Evolutionary conservation across 2,329 filamentous ascomycete species (phyloP), one percentile per base, ranked within the genome.

Genomic region (Leptographium galeiforme): DNA sequence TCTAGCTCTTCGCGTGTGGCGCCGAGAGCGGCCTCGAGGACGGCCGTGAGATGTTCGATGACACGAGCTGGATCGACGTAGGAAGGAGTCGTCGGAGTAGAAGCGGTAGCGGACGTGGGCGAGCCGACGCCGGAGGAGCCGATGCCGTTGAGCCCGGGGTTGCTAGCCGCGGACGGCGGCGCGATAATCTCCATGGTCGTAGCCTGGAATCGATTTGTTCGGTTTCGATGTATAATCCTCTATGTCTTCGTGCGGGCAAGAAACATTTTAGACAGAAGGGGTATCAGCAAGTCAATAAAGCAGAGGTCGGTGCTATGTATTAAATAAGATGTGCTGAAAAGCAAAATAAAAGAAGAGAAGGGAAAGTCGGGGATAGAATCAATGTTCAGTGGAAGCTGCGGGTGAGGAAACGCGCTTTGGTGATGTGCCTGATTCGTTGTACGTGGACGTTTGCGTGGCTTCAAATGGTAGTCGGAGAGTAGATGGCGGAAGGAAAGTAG

Each of bases 1-100:
- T 91, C 82, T 53, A 98, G 80, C 64, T 98, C 91, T 57, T 81
- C 75, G 64, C 82, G 81, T 54, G 79, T 79, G 61, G 87, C 85
- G 59, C 87, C 87, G 48, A 91, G 77, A 58, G 85, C 85, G 55
- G 87, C 79, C 66, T 82, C 77, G 60, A 89, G 79, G 55, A 90
- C 78, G 56, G 81, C 76, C 41, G 77, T 76, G 57, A 91, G 73
- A 67, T 91, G 82, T 55, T 89, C 82, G 59, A 90, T 75, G 51
- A 90, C 75, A 60, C 79, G 71, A 58, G 71, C 73, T n/a, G 85
- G 80, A 62, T 89, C 85, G 64, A 87, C 71, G 57, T 74, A 71
- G 55, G 72, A 71, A 59, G 51, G n/a, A 12, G 44, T 25, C 14
- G 44, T 11, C 7, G 40, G 3, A 8, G 47, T 52, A 25, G 33